Conservation (phyloP, 2,329 filamentous ascomycete genomes). For the Talaromyces sp. region DNA sequence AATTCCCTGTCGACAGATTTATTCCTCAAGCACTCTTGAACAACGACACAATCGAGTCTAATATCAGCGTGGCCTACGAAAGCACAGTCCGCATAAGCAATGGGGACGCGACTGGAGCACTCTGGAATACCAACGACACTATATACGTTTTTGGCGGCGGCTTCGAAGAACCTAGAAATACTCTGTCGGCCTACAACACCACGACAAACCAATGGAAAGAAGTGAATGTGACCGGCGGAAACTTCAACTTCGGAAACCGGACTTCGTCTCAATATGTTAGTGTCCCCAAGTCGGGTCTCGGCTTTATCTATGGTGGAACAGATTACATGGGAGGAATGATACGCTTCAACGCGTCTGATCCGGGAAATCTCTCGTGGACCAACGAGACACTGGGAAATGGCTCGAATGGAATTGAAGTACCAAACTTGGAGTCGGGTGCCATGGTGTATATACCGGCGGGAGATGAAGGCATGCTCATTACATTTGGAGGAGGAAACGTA, state of each 20-base stretch:
- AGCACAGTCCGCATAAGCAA: slow-evolving; percentile 10
- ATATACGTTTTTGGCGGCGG: slow-evolving; percentile 18
- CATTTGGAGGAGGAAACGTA: slow-evolving; percentile 19
- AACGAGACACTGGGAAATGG: slow-evolving; percentile 17
- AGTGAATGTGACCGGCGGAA: slow-evolving; percentile 14
- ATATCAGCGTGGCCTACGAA: slow-evolving; percentile 8
- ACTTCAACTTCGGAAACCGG: slow-evolving; percentile 17
- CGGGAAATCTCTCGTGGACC: slow-evolving; percentile 16
- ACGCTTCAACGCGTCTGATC: slow-evolving; percentile 17
- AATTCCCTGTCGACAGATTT: slow-evolving; percentile 16
- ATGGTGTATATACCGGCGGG: slow-evolving; percentile 19
- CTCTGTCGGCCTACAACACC: slow-evolving; percentile 16
- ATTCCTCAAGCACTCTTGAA: slow-evolving; percentile 16
- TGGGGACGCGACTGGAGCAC: slow-evolving; percentile 14
- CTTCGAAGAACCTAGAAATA: slow-evolving; percentile 16
- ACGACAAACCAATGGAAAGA: slow-evolving; percentile 17
- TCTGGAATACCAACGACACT: slow-evolving; percentile 17
- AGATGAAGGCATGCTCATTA: slow-evolving; percentile 18
- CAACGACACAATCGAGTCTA: slow-evolving; percentile 7
- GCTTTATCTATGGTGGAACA: slow-evolving; percentile 16
- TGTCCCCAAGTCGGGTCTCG: slow-evolving; percentile 15
- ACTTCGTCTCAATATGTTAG: slow-evolving; percentile 16
- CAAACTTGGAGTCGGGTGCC: slow-evolving; percentile 16
- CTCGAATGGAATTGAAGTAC: slow-evolving; percentile 13
- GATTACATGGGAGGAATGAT: slow-evolving; percentile 19